Conservation (phyloP, 2,329 filamentous ascomycete species). For the Penicillium sp. region DNA sequence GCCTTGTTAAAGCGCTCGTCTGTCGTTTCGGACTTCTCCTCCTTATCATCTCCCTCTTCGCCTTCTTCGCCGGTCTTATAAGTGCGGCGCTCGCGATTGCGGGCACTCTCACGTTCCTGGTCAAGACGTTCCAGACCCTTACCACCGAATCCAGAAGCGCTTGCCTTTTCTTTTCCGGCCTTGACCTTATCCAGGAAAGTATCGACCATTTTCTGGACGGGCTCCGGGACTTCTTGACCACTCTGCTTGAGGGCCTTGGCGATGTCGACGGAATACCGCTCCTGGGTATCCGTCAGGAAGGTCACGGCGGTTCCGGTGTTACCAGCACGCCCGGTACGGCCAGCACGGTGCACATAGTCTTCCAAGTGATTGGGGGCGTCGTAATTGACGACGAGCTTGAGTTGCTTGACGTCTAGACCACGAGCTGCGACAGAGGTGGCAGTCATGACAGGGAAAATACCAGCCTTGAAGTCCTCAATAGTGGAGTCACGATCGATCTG, state of each 20-base stretch:
- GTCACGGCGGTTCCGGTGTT: slow-evolving; percentile 95
- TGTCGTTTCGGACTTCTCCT: slow-evolving; percentile 70
- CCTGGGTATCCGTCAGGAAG: slow-evolving; percentile 88
- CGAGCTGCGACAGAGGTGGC: slow-evolving; percentile 95
- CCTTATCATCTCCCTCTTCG: slow-evolving; percentile 70
- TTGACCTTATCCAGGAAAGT: slow-evolving; percentile 89
- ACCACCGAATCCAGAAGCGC: slow-evolving; percentile 85
- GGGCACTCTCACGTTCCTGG: slow-evolving; percentile 84
- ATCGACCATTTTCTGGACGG: slow-evolving; percentile 63
- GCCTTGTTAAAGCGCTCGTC: slow-evolving; percentile 63
- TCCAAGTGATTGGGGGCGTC: slow-evolving; percentile 93
- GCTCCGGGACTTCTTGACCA: slow-evolving; percentile 78
- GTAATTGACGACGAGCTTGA: slow-evolving; percentile 95
- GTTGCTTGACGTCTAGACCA: slow-evolving; percentile 91
- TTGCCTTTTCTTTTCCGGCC: slow-evolving; percentile 84
- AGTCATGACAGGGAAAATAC: slow-evolving; percentile 85
- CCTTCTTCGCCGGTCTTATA: slow-evolving; percentile 89
- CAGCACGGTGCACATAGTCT: slow-evolving; percentile 93
- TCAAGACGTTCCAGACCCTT: slow-evolving; percentile 92
- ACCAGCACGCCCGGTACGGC: slow-evolving; percentile 90
- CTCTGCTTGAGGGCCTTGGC: slow-evolving; percentile 92
- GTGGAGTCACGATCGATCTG: slow-evolving; percentile 92
- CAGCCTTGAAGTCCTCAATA: slow-evolving; percentile 91
- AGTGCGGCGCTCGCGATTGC: slow-evolving; percentile 82
- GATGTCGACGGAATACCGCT: slow-evolving; percentile 86